Conservation (phyloP, 768 basidiomycete species). For the Tricholoma flavovirens region DNA sequence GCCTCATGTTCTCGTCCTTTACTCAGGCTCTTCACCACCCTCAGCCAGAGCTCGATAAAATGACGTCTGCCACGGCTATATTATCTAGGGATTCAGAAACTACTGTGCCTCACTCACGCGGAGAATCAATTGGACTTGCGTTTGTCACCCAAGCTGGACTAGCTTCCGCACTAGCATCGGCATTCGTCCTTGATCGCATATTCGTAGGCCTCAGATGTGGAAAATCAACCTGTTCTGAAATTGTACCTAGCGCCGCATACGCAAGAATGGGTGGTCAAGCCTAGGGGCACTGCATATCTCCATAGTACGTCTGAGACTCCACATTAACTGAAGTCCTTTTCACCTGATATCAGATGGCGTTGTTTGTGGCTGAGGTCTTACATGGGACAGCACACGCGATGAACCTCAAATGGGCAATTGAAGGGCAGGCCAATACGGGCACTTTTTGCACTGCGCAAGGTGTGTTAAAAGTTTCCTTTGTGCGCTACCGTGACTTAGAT, state of each 20-base stretch:
- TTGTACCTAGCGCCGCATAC: not conserved
- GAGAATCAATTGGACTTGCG: not conserved
- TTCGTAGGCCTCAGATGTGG: not conserved
- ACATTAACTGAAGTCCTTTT: not conserved
- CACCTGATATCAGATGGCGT: not conserved
- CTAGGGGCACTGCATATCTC: not conserved
- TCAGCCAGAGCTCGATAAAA: not conserved
- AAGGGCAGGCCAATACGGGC: not conserved
- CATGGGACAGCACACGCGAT: not conserved
- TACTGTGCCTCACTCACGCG: not conserved
- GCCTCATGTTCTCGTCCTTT: too few relatives aligned
- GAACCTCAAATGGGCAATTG: not conserved
- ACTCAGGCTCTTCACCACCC: too few relatives aligned
- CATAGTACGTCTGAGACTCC: not conserved
- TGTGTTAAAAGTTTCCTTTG: too few relatives aligned
- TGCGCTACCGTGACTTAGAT: too few relatives aligned
- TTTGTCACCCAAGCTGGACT: not conserved
- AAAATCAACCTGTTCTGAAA: not conserved
- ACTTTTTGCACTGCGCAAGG: not conserved
- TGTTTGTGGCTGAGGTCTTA: not conserved
- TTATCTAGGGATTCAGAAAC: not conserved
- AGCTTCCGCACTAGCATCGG: not conserved
- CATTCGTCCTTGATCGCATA: not conserved
- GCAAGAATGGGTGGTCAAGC: not conserved
- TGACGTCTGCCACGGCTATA: not conserved